Percentiles rank a stretch among this genome's conserved stretches.
phyloP scores from a whole-genome alignment of 192 early-diverging fungal genomes.

The Podila verticillata region DNA sequence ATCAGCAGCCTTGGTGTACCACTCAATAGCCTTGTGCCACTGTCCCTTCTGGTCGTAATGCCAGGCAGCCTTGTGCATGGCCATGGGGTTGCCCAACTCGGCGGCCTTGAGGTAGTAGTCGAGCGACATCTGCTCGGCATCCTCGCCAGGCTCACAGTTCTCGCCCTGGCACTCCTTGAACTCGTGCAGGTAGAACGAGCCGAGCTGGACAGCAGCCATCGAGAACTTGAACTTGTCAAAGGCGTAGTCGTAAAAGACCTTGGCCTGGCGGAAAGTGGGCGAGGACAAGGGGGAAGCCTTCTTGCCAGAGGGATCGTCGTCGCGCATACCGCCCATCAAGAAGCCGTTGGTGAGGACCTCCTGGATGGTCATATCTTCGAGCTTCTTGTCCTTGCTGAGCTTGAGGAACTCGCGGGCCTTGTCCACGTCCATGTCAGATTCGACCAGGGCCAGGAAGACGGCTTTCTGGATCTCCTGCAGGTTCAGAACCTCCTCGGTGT shows the following conservation, averaged over 20 bases:
- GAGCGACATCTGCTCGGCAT: conserved; percentile 57
- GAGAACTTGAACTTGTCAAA: conserved; percentile 57
- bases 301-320: conserved; percentile 40
- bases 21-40: conserved; percentile 55
- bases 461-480: conserved; percentile 58
- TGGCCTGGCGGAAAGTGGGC: conserved; percentile 58
- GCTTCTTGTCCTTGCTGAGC: conserved; percentile 19
- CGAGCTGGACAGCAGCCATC: conserved; percentile 64
- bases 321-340: conserved; percentile 55
- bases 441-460: conserved; percentile 50
- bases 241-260: conserved; percentile 56
- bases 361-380: conserved; percentile 51
- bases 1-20: conserved; percentile 58
- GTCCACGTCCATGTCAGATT: conserved; percentile 56
- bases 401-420: conserved; percentile 52
- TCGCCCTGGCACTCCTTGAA: conserved; percentile 54
- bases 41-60: conserved; percentile 59
- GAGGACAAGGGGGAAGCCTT: conserved; percentile 53
- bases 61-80: conserved; percentile 61
- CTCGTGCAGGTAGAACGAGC: conserved; percentile 61
- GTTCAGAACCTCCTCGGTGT: conserved; percentile 51
- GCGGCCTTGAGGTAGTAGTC: conserved; percentile 61
- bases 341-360: conserved; percentile 57
- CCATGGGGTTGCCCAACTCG: conserved; percentile 62
- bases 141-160: conserved; percentile 55